These are phyloP conservation scores for Claviceps cyperi DNA, from an alignment of 2,329 filamentous ascomycete species.

Conservation along the genomic window DNA sequence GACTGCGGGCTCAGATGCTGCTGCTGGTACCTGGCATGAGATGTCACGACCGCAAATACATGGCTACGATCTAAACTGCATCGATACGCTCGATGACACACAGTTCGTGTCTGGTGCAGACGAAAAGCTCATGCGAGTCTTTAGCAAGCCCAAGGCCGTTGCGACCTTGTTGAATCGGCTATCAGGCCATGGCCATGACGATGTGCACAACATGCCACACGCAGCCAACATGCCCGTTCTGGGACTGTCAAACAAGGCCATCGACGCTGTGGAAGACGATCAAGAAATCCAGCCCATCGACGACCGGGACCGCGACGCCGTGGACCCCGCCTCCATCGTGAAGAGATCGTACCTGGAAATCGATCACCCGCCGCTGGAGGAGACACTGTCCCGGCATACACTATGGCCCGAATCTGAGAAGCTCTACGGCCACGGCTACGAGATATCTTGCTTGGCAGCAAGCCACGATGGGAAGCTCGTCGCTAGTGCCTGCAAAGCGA, in stretches of 20 bases:
- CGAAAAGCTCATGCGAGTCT: slow-evolving; percentile 94
- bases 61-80: slow-evolving; percentile 93
- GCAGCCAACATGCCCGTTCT: slow-evolving; percentile 91
- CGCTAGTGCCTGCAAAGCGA: slow-evolving; percentile 86
- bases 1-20: slow-evolving; percentile 32
- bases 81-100: slow-evolving; percentile 56
- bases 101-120: slow-evolving; percentile 91
- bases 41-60: slow-evolving; percentile 94
- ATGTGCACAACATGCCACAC: slow-evolving; percentile 49
- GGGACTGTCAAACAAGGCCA: slow-evolving; percentile 89
- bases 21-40: slow-evolving; percentile 67
- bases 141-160: slow-evolving; percentile 74
- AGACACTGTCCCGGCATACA: slow-evolving; percentile 76
- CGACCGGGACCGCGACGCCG: slow-evolving; percentile 35
- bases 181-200: slow-evolving; percentile 38
- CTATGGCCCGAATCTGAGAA: slow-evolving; percentile 96
- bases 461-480: slow-evolving; percentile 62
- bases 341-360: slow-evolving; percentile 49
- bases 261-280: slow-evolving; percentile 42
- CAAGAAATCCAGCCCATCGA: slow-evolving; percentile 29
- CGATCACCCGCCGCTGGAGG: slow-evolving; percentile 70
- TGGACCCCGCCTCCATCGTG: slow-evolving; percentile 40
- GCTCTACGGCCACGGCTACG: slow-evolving; percentile 93
- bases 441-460: slow-evolving; percentile 76
- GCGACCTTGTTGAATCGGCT: slow-evolving; percentile 58